Evolutionary conservation across 495 filamentous ascomycete species (phyloP), one percentile per base, ranked within the genome.

Genomic region (Lasiosphaeria ovina): DNA sequence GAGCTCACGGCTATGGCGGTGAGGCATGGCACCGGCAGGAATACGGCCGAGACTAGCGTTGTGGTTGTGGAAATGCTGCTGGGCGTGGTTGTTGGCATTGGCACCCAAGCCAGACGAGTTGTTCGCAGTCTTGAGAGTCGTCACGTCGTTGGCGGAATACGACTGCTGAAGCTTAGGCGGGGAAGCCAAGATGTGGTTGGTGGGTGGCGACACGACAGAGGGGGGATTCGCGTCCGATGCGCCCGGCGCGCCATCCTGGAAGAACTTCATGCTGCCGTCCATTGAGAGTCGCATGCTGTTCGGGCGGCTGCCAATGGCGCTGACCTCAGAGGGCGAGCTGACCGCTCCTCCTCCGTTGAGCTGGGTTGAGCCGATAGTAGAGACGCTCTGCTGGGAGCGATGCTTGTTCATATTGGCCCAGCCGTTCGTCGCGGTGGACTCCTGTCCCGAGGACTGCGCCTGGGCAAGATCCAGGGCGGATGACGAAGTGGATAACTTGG

Each of bases 141-240:
- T 89, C 4, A 97, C 77, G 66, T 97, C 94, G 70, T 87, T 90
- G 24, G 92, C 87, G 3, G 94, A 97, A 74, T 90, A 97, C 3
- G 93, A 97, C 3, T 89, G 86, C 73, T 92, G 89, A 40, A 95
- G 73, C 77, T 85, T 93, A 61, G 80, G 88, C 60, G 75, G 86
- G 69, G 78, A 83, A 59, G 75, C 79, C 70, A 80, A 72, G 42
- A 68, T 67, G 49, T 81, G 75, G 57, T 50, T 73, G 1, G 72
- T 62, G 4, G 75, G 62, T 4, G 80, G 67, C 0, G 79, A 73
- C 14, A 77, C 68, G 6, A 73, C 60, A 0, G 73, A 62, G 33
- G 73, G 62, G 6, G 61, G 49, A 9, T 63, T 55, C 3, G 63
- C 8, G 24, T 67, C 68, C 35, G 68, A 51, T 0, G 65, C 55